A percentile compares a stretch with the other conserved stretches of the same genome.
These are phyloP conservation scores for Prunus armeniaca DNA, from an alignment of 306 rosid genomes.

Conservation along the genomic window DNA sequence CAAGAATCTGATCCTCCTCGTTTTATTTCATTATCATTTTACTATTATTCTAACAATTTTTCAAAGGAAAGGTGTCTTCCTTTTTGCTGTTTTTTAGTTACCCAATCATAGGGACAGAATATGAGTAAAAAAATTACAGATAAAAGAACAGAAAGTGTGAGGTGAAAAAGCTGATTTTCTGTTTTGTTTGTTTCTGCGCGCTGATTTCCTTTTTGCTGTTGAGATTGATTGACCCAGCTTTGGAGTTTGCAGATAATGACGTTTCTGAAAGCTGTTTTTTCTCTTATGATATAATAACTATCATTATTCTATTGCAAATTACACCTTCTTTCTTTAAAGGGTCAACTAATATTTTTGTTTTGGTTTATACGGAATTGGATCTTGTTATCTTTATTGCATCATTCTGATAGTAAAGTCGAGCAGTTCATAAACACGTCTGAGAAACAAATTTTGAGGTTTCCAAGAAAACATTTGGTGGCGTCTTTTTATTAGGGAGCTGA, in stretches of 20 bases:
- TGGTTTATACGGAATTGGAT: too few relatives aligned
- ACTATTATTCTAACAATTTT: not conserved
- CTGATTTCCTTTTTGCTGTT: conserved; percentile 20
- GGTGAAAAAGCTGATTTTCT: conserved; percentile 3
- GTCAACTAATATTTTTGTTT: conserved; percentile 25
- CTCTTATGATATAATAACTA: conserved; percentile 12
- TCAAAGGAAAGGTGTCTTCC: not conserved
- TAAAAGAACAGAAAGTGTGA: conserved; percentile 12
- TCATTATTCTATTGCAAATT: conserved; percentile 10
- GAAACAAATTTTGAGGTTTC: too few relatives aligned
- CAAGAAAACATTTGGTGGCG: too few relatives aligned
- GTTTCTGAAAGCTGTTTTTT: conserved; percentile 37
- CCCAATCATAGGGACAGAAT: conserved; percentile 25
- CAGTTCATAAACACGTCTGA: too few relatives aligned
- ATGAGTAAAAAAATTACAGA: not conserved
- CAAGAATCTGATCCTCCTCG: not conserved
- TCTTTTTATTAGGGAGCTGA: too few relatives aligned
- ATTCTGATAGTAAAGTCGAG: too few relatives aligned
- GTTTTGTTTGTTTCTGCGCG: conserved; percentile 27
- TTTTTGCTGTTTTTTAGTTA: conserved; percentile 2
- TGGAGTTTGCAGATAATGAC: conserved; percentile 60
- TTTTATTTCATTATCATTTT: not conserved
- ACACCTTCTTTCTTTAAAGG: not conserved
- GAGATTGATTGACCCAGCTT: conserved; percentile 43
- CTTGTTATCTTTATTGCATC: too few relatives aligned